Conservation (phyloP, 129 eudicot genomes). For the Rutidosis leptorrhynchoides region DNA sequence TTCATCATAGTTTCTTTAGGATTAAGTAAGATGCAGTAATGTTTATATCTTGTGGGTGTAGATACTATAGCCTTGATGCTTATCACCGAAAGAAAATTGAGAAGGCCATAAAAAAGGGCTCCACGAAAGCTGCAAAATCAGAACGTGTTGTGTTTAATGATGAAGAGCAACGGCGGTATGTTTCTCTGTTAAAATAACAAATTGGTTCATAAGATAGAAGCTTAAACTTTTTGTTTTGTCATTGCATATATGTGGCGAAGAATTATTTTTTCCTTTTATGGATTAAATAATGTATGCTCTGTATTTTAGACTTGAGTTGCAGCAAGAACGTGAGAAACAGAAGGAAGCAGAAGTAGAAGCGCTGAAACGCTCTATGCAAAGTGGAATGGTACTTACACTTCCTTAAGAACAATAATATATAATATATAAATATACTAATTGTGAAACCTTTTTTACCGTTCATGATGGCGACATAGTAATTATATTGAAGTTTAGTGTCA, state of each 20-base stretch:
- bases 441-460: no score
- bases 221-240: background rate
- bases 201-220: background rate
- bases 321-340: conserved; percentile 71
- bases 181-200: background rate
- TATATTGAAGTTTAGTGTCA: no score
- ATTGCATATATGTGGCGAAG: background rate
- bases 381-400: conserved; percentile 64
- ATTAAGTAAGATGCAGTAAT: conserved; percentile 14
- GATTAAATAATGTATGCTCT: background rate
- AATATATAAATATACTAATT: no score
- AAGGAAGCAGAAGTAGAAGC: conserved; percentile 79
- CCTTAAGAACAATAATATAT: background rate
- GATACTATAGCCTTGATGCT: conserved; percentile 90
- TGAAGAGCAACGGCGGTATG: conserved; percentile 91
- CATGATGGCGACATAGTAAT: no score
- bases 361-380: conserved; percentile 71
- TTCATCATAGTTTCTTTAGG: conserved; percentile 1
- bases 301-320: conserved; percentile 68
- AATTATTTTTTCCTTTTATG: background rate
- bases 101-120: conserved; percentile 77
- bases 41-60: conserved; percentile 30
- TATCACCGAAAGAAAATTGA: conserved; percentile 67
- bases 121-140: conserved; percentile 45
- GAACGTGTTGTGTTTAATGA: conserved; percentile 86